phyloP scores from a whole-genome alignment of 2,329 filamentous ascomycete species.

The Penicillium hesseltinei region DNA sequence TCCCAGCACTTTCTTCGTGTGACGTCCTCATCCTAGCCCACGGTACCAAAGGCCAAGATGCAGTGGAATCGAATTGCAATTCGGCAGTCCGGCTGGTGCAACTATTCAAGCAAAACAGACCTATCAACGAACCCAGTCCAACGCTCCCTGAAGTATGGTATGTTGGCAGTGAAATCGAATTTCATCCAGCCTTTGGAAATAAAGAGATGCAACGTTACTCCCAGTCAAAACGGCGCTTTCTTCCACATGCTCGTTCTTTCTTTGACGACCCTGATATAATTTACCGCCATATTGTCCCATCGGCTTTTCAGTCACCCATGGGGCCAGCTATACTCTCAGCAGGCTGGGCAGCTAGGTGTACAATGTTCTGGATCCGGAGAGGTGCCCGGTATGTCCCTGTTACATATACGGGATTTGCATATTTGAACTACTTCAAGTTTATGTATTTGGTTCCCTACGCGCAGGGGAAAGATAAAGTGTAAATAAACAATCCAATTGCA shows the following conservation, averaged over 20 bases:
- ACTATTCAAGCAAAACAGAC: slow-evolving; percentile 8
- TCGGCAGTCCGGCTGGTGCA: slow-evolving; percentile 10
- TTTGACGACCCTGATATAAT: slow-evolving; percentile 13
- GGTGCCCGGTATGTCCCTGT: slow-evolving; percentile 20
- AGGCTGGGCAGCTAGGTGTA: slow-evolving; percentile 11
- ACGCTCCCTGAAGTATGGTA: slow-evolving; percentile 21
- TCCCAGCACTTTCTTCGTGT: not conserved
- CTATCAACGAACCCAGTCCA: not conserved
- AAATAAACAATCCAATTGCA: not conserved
- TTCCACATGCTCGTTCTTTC: slow-evolving; percentile 18
- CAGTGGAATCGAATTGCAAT: slow-evolving; percentile 12
- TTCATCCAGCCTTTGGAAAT: slow-evolving; percentile 9
- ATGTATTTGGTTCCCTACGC: slow-evolving; percentile 4
- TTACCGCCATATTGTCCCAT: slow-evolving; percentile 20
- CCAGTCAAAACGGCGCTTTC: slow-evolving; percentile 11
- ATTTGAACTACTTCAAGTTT: slow-evolving; percentile 18
- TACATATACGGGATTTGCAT: slow-evolving; percentile 16
- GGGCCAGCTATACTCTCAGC: slow-evolving; percentile 9
- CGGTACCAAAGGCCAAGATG: slow-evolving; percentile 9
- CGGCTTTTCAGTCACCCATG: slow-evolving; percentile 9
- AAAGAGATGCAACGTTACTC: slow-evolving; percentile 7
- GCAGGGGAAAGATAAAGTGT: not conserved
- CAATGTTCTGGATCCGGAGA: slow-evolving; percentile 22
- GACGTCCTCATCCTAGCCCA: slow-evolving; percentile 20
- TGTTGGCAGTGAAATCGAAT: slow-evolving; percentile 15